A percentile compares a stretch with the other conserved stretches of the same genome.
Evolutionary conservation across 202 grass and related monocot species (phyloP).

Genomic region (Schoenoplectus triqueter): DNA sequence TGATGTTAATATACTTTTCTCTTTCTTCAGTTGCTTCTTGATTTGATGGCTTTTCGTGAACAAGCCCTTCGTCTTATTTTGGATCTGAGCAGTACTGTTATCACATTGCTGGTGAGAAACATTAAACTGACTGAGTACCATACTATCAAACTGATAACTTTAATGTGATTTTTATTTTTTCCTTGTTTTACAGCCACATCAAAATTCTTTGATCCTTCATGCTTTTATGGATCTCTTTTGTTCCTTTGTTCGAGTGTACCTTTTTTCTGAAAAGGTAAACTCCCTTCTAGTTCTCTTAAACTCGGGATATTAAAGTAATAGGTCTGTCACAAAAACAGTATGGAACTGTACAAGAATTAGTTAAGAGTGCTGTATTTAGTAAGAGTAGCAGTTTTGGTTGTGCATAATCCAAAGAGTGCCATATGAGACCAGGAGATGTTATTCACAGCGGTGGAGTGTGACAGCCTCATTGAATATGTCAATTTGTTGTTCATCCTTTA

Average conservation of each 20-base stretch:
- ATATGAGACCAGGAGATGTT: not conserved
- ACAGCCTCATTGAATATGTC: not conserved
- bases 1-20: constrained; percentile 45
- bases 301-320: not conserved
- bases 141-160: constrained; percentile 16
- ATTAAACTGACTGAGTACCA: constrained; percentile 16
- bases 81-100: constrained; percentile 97
- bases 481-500: not conserved
- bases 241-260: constrained; percentile 87
- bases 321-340: not conserved
- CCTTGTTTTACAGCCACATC: constrained; percentile 73
- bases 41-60: constrained; percentile 97
- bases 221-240: constrained; percentile 99
- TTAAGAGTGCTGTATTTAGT: not conserved
- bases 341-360: not conserved
- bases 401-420: not conserved
- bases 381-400: not conserved
- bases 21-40: constrained; percentile 72
- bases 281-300: constrained; percentile 36
- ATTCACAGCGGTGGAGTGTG: not conserved
- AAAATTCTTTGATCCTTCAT: constrained; percentile 97
- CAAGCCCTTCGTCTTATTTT: constrained; percentile 93
- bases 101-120: constrained; percentile 86
- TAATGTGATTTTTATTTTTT: constrained; percentile 38
- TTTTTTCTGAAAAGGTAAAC: constrained; percentile 95